A percentile compares a stretch with the other conserved stretches of the same genome.
Conservation (phyloP, 139 green algal species). For the Choricystis sp. region DNA sequence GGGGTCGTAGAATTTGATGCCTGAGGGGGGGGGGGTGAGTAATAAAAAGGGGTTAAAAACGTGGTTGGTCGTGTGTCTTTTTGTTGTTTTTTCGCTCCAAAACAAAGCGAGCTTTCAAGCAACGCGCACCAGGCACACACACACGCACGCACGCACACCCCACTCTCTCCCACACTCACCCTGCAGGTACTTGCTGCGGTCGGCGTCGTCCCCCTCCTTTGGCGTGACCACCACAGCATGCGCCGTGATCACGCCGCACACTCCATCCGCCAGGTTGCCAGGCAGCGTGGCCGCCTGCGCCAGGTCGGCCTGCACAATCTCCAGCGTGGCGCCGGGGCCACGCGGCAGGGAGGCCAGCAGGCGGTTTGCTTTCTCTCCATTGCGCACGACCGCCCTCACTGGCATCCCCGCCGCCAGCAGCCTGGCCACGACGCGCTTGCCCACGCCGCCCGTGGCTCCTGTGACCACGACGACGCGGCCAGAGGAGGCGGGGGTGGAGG, state of each 20-base stretch:
- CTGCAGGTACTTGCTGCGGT: constrained; percentile 76
- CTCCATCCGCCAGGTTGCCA: constrained; percentile 48
- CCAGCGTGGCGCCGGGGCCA: constrained; percentile 31
- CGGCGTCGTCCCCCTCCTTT: constrained; percentile 69
- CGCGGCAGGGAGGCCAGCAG: constrained; percentile 30
- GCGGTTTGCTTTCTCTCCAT: constrained; percentile 38
- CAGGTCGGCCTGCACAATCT: constrained; percentile 64
- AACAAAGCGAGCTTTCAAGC: too few relatives aligned
- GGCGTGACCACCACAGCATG: constrained; percentile 49
- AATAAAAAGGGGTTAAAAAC: too few relatives aligned
- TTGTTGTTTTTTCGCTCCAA: too few relatives aligned
- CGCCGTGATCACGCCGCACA: constrained; percentile 39
- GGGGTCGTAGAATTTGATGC: constrained; percentile 77
- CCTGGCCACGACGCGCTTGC: constrained; percentile 53
- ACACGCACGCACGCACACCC: too few relatives aligned
- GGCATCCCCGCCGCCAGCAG: constrained; percentile 36
- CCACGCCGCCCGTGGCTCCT: constrained; percentile 69
- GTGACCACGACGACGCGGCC: constrained; percentile 16
- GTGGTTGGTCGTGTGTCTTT: too few relatives aligned
- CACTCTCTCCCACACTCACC: too few relatives aligned
- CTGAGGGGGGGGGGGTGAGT: too few relatives aligned
- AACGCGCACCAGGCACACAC: too few relatives aligned
- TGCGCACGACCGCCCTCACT: constrained; percentile 58
- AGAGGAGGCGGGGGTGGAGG: not conserved
- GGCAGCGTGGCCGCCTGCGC: constrained; percentile 52